phyloP scores from a whole-genome alignment of 1,139 yeast genomes.

The Saccharomycopsis hybrid region DNA sequence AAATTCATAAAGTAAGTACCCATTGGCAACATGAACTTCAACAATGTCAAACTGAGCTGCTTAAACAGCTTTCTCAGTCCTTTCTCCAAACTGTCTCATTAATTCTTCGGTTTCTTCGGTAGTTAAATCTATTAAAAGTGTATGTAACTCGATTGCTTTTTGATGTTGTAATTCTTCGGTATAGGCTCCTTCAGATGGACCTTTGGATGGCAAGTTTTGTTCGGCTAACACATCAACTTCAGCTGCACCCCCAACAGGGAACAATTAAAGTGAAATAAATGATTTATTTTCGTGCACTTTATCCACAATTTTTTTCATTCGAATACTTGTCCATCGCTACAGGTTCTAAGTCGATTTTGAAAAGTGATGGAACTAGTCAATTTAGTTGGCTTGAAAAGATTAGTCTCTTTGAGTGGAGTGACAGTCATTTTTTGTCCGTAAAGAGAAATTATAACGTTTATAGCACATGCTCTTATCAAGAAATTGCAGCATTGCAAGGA shows the following conservation, averaged over 20 bases:
- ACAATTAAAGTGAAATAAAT: constrained; percentile 30
- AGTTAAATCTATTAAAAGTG: constrained; percentile 30
- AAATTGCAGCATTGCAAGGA: no score
- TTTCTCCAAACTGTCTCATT: constrained; percentile 31
- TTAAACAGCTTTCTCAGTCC: constrained; percentile 34
- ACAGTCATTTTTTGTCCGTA: neutral
- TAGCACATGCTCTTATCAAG: no score
- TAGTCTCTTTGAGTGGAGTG: neutral
- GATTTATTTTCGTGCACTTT: constrained; percentile 33
- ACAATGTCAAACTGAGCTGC: constrained; percentile 60
- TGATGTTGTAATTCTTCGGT: constrained; percentile 32
- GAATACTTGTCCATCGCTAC: no score
- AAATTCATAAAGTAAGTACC: constrained; percentile 61
- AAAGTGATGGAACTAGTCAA: neutral
- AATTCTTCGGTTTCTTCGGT: constrained; percentile 33
- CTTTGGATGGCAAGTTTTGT: constrained; percentile 32
- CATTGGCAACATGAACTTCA: constrained; percentile 65
- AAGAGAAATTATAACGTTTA: no score
- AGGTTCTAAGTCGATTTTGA: no score
- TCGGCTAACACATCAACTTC: constrained; percentile 32
- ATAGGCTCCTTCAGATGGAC: constrained; percentile 31
- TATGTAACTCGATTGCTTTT: constrained; percentile 29
- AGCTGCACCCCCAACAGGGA: constrained; percentile 41
- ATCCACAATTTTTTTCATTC: constrained; percentile 31
- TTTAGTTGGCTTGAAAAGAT: constrained; percentile 5